phyloP scores from a whole-genome alignment of 805 yeast genomes.

The Saccharomycopsis guyanensis region DNA sequence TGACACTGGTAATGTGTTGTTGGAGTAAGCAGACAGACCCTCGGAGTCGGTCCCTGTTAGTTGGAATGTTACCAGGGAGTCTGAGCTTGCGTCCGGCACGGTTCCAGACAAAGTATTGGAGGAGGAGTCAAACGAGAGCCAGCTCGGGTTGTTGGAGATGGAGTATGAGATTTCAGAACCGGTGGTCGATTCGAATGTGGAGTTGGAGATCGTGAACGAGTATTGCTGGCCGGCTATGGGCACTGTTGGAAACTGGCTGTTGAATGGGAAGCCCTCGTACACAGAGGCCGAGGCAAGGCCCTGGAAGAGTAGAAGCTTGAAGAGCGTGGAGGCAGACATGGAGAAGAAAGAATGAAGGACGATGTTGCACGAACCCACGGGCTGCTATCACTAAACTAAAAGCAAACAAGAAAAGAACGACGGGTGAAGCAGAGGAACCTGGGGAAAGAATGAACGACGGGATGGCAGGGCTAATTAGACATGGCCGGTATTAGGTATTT shows the following conservation, averaged over 20 bases:
- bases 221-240: constrained; percentile 64
- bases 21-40: constrained; percentile 38
- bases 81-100: constrained; percentile 38
- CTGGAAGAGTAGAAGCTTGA: constrained; percentile 1
- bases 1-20: constrained; percentile 57
- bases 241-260: constrained; percentile 79
- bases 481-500: no score
- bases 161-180: constrained; percentile 39
- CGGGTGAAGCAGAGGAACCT: background rate
- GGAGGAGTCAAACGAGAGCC: constrained; percentile 67
- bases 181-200: constrained; percentile 47
- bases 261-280: constrained; percentile 60
- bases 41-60: constrained; percentile 57
- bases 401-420: background rate
- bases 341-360: no score
- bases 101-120: constrained; percentile 65
- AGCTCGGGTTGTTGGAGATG: constrained; percentile 50
- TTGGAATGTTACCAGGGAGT: constrained; percentile 42
- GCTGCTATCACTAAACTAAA: no score
- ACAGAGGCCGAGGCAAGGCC: constrained; percentile 4
- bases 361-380: no score
- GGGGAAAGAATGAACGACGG: background rate
- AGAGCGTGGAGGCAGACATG: background rate
- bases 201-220: constrained; percentile 56
- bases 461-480: no score